A percentile compares a stretch with the other conserved stretches of the same genome.
Conservation (phyloP, 352 stramenopile genomes). For the Pythium plurisporium region DNA sequence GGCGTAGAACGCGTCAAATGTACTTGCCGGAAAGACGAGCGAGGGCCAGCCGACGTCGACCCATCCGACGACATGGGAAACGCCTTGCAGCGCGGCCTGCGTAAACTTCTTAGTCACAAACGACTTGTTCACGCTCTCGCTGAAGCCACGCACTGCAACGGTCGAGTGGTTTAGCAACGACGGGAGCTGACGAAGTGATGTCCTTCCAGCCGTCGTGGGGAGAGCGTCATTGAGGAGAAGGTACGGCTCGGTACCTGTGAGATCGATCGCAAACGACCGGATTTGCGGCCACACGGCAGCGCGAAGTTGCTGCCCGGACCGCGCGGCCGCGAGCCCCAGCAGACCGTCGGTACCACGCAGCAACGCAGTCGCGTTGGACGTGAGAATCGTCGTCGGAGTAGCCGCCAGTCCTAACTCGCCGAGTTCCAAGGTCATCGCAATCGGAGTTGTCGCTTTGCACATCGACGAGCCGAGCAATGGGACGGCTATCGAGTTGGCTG, state of each 20-base stretch:
- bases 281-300: background rate
- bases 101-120: background rate
- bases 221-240: background rate
- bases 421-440: background rate
- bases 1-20: background rate
- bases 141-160: background rate
- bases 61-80: background rate
- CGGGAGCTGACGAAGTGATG: background rate
- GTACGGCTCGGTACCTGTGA: background rate
- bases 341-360: background rate
- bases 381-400: background rate
- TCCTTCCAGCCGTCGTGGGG: background rate
- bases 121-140: background rate
- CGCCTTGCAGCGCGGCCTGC: background rate
- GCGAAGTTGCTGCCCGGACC: background rate
- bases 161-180: background rate
- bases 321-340: background rate
- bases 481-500: background rate
- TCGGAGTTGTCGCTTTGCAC: background rate
- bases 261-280: background rate
- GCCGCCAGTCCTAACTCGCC: background rate
- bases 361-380: background rate
- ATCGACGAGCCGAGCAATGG: background rate
- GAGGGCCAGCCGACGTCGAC: background rate
- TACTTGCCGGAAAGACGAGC: background rate